A percentile compares a stretch with the other conserved stretches of the same genome.
Evolutionary conservation across 208 protist genomes (phyloP).

Genomic region (Naegleria lovaniensis): DNA sequence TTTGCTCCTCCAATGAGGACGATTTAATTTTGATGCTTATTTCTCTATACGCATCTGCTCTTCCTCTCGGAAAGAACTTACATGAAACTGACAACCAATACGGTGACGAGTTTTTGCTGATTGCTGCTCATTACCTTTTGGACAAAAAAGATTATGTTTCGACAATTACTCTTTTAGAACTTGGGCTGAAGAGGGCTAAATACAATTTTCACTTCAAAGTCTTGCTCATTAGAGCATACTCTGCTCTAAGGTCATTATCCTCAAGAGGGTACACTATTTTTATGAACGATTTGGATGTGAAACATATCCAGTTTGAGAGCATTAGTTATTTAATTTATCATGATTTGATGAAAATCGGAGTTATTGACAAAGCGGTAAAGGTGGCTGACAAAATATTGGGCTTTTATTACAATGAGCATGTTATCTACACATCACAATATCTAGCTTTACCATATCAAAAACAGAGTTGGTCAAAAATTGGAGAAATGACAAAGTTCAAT

Average conservation of each 20-base stretch:
- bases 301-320: background rate
- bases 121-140: constrained; percentile 15
- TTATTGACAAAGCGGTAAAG: background rate
- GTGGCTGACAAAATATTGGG: background rate
- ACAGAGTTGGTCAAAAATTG: background rate
- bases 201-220: constrained; percentile 25
- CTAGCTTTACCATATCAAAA: background rate
- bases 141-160: background rate
- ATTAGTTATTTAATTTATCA: constrained; percentile 12
- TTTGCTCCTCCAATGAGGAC: no score
- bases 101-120: constrained; percentile 25
- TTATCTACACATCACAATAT: background rate
- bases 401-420: background rate
- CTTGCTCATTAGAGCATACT: constrained; percentile 4
- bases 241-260: background rate
- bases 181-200: background rate
- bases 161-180: background rate
- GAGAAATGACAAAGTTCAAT: background rate
- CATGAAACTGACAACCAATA: constrained; percentile 21
- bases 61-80: background rate
- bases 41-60: background rate
- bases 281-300: background rate
- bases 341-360: background rate
- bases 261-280: background rate
- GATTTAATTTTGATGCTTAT: no score